Percentiles rank a stretch among this genome's conserved stretches.
Evolutionary conservation across 352 stramenopile species (phyloP).

Genomic region (Thraustochytrium striatum): DNA sequence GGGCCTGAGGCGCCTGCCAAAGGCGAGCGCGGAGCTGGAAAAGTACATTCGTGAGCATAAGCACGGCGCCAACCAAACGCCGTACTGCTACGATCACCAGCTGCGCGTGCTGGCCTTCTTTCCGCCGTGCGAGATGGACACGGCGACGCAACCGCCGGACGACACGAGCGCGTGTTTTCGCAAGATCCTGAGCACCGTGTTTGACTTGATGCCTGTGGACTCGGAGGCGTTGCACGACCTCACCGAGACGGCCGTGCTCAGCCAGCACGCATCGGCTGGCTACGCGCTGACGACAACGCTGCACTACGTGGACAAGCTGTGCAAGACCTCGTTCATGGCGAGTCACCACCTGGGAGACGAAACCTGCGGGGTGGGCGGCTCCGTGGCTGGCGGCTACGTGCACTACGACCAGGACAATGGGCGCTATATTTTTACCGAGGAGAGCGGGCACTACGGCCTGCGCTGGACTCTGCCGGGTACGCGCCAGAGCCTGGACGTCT

Average conservation of each 20-base stretch:
- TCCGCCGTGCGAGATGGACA: slow-evolving; percentile 32
- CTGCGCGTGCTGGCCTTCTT: slow-evolving; percentile 40
- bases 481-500: slow-evolving; percentile 27
- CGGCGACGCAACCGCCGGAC: slow-evolving; percentile 23
- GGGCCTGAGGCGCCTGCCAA: slow-evolving; percentile 10
- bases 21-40: slow-evolving; percentile 24
- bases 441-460: slow-evolving; percentile 27
- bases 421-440: slow-evolving; percentile 35
- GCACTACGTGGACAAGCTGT: slow-evolving; percentile 32
- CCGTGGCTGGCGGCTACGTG: slow-evolving; percentile 28
- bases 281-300: slow-evolving; percentile 36
- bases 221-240: slow-evolving; percentile 27
- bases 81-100: slow-evolving; percentile 29
- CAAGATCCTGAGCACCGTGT: slow-evolving; percentile 43
- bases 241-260: slow-evolving; percentile 25
- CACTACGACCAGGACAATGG: neutral
- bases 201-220: slow-evolving; percentile 34
- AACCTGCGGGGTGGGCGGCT: neutral
- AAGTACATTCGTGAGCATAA: neutral
- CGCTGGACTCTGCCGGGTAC: slow-evolving; percentile 38
- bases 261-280: slow-evolving; percentile 23
- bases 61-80: slow-evolving; percentile 37
- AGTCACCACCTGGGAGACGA: slow-evolving; percentile 35
- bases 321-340: slow-evolving; percentile 29
- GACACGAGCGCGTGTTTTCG: slow-evolving; percentile 32